Evolutionary conservation across 2,329 filamentous ascomycete species (phyloP), one percentile per base, ranked within the genome.

Genomic region (Colletotrichum tamarilloi): DNA sequence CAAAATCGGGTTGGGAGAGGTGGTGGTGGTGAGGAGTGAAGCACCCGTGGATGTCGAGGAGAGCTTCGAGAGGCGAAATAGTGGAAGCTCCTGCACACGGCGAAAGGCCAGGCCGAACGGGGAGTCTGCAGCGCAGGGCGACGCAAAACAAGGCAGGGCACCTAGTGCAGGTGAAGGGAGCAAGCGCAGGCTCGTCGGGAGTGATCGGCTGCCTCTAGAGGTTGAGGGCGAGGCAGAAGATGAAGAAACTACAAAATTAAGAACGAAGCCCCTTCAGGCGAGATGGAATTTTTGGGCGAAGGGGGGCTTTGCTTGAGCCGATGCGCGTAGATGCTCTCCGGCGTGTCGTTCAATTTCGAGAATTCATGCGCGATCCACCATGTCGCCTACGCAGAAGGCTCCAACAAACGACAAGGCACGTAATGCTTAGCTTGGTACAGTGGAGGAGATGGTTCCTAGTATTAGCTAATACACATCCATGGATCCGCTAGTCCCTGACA

Each of bases 331-430:
- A 73, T 58, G 55, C 57, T 60, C 24, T 62, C 55, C 35, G 60
- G 60, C 55, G 73, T 57, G 52, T 68, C 68, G 67, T 74, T 60
- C 73, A 76, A 76, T 76, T 76, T 76, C 69, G 62, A 76, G 66
- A 75, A 70, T 76, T 76, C 70, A 75, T 76, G 75, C 74, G 58
- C 71, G 68, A 67, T 72, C 72, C 72, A 74, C 72, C 62, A 72
- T 22, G 46, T 42, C 59, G 42, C 65, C 49, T 64, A 30, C 53
- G 57, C 35, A 53, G 62, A 73, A 49, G 62, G 67, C 70, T 65
- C 53, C 59, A 56, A 55, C 46, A 65, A 65, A 67, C 59, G 60
- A 55, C 46, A 65, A 65, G 70, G 70, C 55, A 69, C 70, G 35
- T 65, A 70, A 62, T 70, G 19, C 16, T 42, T 35, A 35, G 32